These are phyloP conservation scores for Kernera saxatilis DNA, from an alignment of 345 rosid genomes.

Conservation along the genomic window DNA sequence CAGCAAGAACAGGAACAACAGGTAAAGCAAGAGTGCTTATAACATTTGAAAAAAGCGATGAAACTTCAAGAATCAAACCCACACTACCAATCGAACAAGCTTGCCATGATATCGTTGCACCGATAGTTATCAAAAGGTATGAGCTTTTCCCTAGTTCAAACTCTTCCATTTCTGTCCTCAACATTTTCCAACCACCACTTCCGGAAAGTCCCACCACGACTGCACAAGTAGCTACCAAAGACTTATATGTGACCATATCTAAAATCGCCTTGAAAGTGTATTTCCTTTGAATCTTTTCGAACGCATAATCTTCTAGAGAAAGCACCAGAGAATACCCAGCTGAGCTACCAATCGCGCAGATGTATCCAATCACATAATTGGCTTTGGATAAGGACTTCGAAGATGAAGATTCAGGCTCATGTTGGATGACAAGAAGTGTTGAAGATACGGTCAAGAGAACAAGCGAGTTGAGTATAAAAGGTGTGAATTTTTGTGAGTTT, in stretches of 20 bases:
- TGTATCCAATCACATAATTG: slow-evolving; percentile 17
- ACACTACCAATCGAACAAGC: slow-evolving; percentile 25
- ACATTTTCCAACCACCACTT: slow-evolving; percentile 26
- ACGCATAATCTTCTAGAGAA: slow-evolving; percentile 25
- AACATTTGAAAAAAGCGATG: slow-evolving; percentile 32
- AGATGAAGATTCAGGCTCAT: slow-evolving; percentile 9
- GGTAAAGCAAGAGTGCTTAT: slow-evolving; percentile 33
- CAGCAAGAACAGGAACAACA: slow-evolving; percentile 31
- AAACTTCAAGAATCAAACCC: slow-evolving; percentile 33
- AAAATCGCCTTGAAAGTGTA: slow-evolving; percentile 24
- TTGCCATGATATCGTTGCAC: slow-evolving; percentile 27
- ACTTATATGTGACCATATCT: slow-evolving; percentile 24
- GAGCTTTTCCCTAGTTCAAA: slow-evolving; percentile 39
- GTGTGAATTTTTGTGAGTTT: slow-evolving; percentile 30
- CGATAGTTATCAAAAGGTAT: slow-evolving; percentile 7
- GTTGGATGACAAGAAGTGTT: slow-evolving; percentile 26
- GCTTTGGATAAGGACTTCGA: neutral
- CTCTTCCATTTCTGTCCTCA: slow-evolving; percentile 22
- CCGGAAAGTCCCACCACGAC: slow-evolving; percentile 18
- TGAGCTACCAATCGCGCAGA: slow-evolving; percentile 24
- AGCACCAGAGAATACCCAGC: slow-evolving; percentile 24
- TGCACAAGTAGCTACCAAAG: slow-evolving; percentile 23
- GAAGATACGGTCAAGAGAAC: slow-evolving; percentile 34
- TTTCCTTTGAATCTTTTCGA: slow-evolving; percentile 14
- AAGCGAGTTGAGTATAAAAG: slow-evolving; percentile 24